phyloP scores from a whole-genome alignment of 2,329 filamentous ascomycete species.

The Ilyonectria mors-panacis region DNA sequence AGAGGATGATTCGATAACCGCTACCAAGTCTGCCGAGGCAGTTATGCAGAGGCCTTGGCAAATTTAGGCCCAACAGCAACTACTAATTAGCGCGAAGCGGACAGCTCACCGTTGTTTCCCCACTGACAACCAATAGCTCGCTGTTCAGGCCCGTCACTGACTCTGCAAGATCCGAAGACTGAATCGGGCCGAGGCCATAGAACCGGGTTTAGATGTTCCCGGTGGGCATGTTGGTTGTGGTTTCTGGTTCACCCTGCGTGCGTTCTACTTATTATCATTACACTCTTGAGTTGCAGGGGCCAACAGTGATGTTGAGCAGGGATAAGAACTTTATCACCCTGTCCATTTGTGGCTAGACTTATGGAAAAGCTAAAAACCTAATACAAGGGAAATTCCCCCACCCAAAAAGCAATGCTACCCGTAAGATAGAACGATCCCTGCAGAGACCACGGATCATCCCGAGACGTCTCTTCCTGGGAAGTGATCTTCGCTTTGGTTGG shows the following conservation, averaged over 20 bases:
- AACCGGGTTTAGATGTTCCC: neutral
- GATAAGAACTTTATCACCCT: constrained; percentile 2
- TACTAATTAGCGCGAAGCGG: constrained; percentile 14
- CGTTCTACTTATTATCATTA: neutral
- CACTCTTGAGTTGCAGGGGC: neutral
- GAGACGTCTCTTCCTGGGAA: constrained; percentile 4
- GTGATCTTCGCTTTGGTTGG: constrained; percentile 4
- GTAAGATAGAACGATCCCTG: neutral
- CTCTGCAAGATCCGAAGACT: neutral
- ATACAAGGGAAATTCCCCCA: no score
- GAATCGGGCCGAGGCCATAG: neutral
- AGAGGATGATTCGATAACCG: neutral
- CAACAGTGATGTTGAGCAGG: constrained; percentile 4
- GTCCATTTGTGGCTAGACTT: neutral
- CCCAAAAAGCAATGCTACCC: no score
- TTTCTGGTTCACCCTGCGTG: constrained; percentile 7
- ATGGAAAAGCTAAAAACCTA: constrained; percentile 1
- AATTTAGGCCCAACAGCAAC: neutral
- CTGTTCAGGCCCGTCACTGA: neutral
- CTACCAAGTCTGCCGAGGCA: neutral
- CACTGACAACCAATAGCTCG: constrained; percentile 4
- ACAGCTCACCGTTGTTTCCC: constrained; percentile 1
- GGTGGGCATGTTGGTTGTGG: constrained; percentile 4
- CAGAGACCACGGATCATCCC: neutral
- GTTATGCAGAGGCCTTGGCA: neutral